Conservation (phyloP, 2,329 filamentous ascomycete genomes). For the Diaporthe sp. region DNA sequence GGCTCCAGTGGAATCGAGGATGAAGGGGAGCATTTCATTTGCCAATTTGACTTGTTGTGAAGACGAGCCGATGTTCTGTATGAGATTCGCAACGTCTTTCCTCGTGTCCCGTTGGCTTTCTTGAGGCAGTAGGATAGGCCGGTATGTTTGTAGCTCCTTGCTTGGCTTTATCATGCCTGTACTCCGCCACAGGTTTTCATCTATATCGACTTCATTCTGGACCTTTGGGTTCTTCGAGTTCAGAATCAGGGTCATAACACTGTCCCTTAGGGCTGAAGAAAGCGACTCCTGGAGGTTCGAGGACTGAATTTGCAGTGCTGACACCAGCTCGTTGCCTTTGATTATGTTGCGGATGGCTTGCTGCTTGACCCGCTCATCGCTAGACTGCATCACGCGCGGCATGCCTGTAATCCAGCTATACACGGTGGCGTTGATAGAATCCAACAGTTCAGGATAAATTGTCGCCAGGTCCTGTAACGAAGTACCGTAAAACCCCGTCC, state of each 20-base stretch:
- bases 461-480: constrained; percentile 66
- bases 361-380: constrained; percentile 84
- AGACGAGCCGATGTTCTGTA: constrained; percentile 68
- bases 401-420: constrained; percentile 88
- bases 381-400: constrained; percentile 85
- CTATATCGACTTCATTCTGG: constrained; percentile 51
- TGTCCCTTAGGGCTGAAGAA: constrained; percentile 79
- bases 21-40: constrained; percentile 74
- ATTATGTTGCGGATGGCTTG: constrained; percentile 82
- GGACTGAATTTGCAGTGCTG: constrained; percentile 74
- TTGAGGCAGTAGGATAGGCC: constrained; percentile 72
- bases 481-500: constrained; percentile 59
- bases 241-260: constrained; percentile 66
- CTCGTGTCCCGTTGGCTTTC: constrained; percentile 77
- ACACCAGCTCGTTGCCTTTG: constrained; percentile 77
- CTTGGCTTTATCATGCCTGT: constrained; percentile 47
- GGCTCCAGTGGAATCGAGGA: constrained; percentile 70
- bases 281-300: constrained; percentile 77
- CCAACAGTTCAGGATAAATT: constrained; percentile 67
- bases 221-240: constrained; percentile 51
- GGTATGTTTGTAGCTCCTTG: constrained; percentile 59
- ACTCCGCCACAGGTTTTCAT: constrained; percentile 48
- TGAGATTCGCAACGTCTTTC: constrained; percentile 69
- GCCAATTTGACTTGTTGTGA: constrained; percentile 73
- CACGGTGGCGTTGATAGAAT: constrained; percentile 75